Conservation (phyloP, 2,329 filamentous ascomycete genomes). For the Aspergillus flavus region DNA sequence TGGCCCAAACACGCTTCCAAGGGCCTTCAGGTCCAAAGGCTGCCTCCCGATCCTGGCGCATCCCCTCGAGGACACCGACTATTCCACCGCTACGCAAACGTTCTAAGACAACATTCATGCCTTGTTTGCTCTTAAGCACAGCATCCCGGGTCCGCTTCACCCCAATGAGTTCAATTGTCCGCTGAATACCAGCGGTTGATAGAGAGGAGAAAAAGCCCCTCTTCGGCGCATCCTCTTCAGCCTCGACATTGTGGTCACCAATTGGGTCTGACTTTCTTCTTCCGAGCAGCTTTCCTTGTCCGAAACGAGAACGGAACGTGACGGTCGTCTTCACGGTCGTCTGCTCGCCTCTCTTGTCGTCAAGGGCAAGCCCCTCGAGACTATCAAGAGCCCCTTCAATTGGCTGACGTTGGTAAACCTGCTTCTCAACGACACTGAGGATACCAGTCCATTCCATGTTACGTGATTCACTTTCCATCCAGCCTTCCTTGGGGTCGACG, state of each 20-base stretch:
- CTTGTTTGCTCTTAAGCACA: conserved; percentile 64
- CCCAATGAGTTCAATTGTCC: conserved; percentile 66
- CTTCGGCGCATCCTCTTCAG: conserved; percentile 56
- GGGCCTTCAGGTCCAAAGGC: conserved; percentile 41
- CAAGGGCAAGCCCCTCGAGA: conserved; percentile 36
- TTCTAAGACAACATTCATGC: conserved; percentile 68
- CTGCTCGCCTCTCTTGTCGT: conserved; percentile 44
- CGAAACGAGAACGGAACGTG: conserved; percentile 63
- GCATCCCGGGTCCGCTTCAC: conserved; percentile 62
- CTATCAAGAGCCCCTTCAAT: conserved; percentile 23
- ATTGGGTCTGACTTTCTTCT: conserved; percentile 42
- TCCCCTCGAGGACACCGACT: conserved; percentile 70
- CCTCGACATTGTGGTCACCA: conserved; percentile 40
- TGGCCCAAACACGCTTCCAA: conserved; percentile 47
- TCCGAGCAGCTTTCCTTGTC: conserved; percentile 56
- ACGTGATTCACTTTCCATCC: conserved; percentile 66
- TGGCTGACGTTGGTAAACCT: conserved; percentile 55
- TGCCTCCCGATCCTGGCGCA: conserved; percentile 62
- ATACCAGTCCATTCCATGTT: conserved; percentile 70
- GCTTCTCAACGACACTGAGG: conserved; percentile 64
- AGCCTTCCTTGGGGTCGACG: conserved; percentile 64
- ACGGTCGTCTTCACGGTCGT: conserved; percentile 64
- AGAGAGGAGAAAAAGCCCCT: conserved; percentile 61
- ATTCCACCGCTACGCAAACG: conserved; percentile 66
- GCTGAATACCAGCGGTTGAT: conserved; percentile 62